Percentiles rank a stretch among this genome's conserved stretches.
These are phyloP conservation scores for Colletotrichum zoysiae DNA, from an alignment of 2,329 filamentous ascomycete genomes.

Conservation along the genomic window DNA sequence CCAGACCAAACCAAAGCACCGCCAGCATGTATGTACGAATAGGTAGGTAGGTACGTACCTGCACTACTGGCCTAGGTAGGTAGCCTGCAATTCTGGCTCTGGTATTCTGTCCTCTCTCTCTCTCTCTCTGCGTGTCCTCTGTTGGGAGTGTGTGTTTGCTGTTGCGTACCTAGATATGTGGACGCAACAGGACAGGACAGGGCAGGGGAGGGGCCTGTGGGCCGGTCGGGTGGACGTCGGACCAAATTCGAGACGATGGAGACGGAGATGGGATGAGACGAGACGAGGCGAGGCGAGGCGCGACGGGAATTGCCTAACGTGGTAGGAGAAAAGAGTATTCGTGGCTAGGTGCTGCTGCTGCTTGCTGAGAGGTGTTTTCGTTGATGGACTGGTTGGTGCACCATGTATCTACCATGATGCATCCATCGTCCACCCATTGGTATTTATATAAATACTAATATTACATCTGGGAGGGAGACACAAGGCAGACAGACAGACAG, in stretches of 20 bases:
- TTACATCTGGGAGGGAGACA: no score
- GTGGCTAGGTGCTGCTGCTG: no score
- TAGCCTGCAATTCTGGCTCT: not conserved
- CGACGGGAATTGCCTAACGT: constrained; percentile 18
- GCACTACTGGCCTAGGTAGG: no score
- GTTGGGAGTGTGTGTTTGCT: not conserved
- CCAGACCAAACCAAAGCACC: constrained; percentile 4
- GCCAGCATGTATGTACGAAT: constrained; percentile 17
- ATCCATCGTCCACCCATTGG: no score
- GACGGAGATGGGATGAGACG: constrained; percentile 36
- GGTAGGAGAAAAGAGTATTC: no score
- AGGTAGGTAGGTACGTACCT: no score
- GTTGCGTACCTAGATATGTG: no score
- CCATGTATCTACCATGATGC: not conserved
- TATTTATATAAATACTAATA: no score
- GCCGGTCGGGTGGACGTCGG: constrained; percentile 15
- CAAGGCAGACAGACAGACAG: not conserved
- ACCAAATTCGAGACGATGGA: constrained; percentile 31
- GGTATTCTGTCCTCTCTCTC: not conserved
- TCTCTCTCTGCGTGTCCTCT: not conserved
- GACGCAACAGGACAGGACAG: not conserved
- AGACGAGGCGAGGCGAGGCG: no score
- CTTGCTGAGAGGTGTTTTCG: no score
- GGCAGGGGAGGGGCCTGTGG: constrained; percentile 23
- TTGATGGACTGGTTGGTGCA: not conserved